phyloP scores from a whole-genome alignment of 306 rosid species.

The Ormosia emarginata region DNA sequence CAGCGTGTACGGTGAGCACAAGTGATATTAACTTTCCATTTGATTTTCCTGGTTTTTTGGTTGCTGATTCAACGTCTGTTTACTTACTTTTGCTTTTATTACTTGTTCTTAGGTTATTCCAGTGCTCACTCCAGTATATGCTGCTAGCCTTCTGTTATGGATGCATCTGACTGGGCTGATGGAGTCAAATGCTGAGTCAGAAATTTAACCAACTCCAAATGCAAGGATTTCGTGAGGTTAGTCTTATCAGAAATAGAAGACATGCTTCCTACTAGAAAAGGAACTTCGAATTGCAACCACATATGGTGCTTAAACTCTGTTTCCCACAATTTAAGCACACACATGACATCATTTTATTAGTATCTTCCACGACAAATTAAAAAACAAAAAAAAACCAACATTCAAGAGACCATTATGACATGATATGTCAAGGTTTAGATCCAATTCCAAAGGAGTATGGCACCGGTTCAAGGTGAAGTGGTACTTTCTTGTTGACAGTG shows the following conservation, averaged over 20 bases:
- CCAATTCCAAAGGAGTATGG: neutral
- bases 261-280: neutral
- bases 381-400: too few relatives aligned
- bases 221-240: neutral
- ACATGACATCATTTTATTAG: too few relatives aligned
- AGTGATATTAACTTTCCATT: neutral
- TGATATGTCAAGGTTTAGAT: too few relatives aligned
- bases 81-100: too few relatives aligned
- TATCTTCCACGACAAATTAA: too few relatives aligned
- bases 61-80: neutral
- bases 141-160: slow-evolving; percentile 53
- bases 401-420: too few relatives aligned
- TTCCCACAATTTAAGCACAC: neutral
- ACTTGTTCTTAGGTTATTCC: slow-evolving; percentile 64
- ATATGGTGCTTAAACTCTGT: neutral
- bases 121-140: slow-evolving; percentile 87
- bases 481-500: slow-evolving; percentile 22
- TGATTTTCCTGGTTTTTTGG: neutral
- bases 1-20: slow-evolving; percentile 38
- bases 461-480: slow-evolving; percentile 23
- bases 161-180: too few relatives aligned
- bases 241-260: neutral
- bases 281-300: neutral
- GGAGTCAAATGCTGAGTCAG: too few relatives aligned
- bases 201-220: too few relatives aligned